phyloP scores from a whole-genome alignment of 495 filamentous ascomycete species.

The Aspergillus ostianus region DNA sequence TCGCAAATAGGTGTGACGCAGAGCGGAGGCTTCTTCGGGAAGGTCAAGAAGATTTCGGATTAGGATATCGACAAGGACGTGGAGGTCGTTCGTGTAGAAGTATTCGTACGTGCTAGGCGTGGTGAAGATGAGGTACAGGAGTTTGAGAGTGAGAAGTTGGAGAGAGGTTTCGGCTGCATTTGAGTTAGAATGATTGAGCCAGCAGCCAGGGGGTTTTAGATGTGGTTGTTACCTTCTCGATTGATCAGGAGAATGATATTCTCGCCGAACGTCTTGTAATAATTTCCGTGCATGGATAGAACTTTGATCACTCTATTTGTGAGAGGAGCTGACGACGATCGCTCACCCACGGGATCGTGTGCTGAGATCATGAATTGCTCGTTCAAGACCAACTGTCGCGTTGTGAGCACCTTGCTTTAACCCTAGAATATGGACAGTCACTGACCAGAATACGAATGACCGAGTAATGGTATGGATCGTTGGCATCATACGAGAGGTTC shows the following conservation, averaged over 20 bases:
- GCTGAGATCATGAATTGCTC: conserved; percentile 93
- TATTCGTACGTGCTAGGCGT: conserved; percentile 91
- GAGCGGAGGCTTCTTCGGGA: conserved; percentile 71
- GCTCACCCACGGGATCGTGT: conserved; percentile 48
- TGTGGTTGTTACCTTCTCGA: conserved; percentile 65
- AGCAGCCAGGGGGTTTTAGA: neutral
- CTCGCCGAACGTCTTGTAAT: conserved; percentile 93
- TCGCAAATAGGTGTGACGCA: conserved; percentile 96
- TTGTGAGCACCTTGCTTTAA: conserved; percentile 15
- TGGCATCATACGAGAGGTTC: conserved; percentile 79
- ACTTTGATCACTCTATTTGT: conserved; percentile 94
- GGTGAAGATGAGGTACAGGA: conserved; percentile 92
- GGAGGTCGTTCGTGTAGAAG: conserved; percentile 96
- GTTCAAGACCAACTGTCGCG: conserved; percentile 80
- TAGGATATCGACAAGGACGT: conserved; percentile 91
- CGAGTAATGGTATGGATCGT: conserved; percentile 95
- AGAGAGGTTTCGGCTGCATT: conserved; percentile 71
- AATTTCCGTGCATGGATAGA: conserved; percentile 71
- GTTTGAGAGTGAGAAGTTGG: conserved; percentile 91
- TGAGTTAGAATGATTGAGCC: conserved; percentile 16
- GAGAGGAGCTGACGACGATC: conserved; percentile 44
- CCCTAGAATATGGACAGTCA: conserved; percentile 17
- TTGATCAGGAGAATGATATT: conserved; percentile 97
- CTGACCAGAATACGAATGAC: conserved; percentile 88
- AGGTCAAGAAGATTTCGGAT: conserved; percentile 94